phyloP scores from a whole-genome alignment of 2,329 filamentous ascomycete species.

The Pyrenophora graminea region DNA sequence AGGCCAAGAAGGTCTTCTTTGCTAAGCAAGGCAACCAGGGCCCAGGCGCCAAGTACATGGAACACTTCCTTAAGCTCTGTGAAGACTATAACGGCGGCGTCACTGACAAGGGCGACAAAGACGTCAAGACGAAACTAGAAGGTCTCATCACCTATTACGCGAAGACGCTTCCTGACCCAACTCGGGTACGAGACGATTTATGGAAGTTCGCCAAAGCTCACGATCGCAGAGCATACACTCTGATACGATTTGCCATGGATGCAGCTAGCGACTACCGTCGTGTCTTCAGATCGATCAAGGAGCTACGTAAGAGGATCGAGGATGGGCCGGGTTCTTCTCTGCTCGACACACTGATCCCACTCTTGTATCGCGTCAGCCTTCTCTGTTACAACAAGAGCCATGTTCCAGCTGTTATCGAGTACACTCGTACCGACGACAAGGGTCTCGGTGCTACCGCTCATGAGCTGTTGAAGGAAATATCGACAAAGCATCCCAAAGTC shows the following conservation, averaged over 20 bases:
- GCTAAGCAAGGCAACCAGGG: conserved; percentile 79
- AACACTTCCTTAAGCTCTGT: conserved; percentile 79
- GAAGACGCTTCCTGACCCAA: conserved; percentile 74
- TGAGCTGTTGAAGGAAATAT: conserved; percentile 89
- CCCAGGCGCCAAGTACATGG: conserved; percentile 72
- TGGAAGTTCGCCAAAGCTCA: conserved; percentile 90
- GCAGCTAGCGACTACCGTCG: conserved; percentile 90
- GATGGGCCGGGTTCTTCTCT: conserved; percentile 65
- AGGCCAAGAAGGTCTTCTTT: conserved; percentile 85
- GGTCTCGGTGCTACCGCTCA: conserved; percentile 79
- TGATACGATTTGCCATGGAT: conserved; percentile 83
- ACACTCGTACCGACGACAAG: conserved; percentile 80
- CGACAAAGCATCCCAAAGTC: conserved; percentile 82
- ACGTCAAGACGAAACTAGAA: conserved; percentile 70
- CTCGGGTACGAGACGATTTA: conserved; percentile 74
- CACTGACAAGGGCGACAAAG: conserved; percentile 69
- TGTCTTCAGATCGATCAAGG: conserved; percentile 85
- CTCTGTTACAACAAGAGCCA: conserved; percentile 95
- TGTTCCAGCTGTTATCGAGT: conserved; percentile 85
- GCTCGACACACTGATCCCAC: conserved; percentile 77
- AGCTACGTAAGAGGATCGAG: conserved; percentile 81
- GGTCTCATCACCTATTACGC: conserved; percentile 74
- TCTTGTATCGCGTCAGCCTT: conserved; percentile 81
- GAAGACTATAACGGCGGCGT: conserved; percentile 90
- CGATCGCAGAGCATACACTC: conserved; percentile 85